These are phyloP conservation scores for Boletus mariae DNA, from an alignment of 1,284 basidiomycete species.

Conservation along the genomic window DNA sequence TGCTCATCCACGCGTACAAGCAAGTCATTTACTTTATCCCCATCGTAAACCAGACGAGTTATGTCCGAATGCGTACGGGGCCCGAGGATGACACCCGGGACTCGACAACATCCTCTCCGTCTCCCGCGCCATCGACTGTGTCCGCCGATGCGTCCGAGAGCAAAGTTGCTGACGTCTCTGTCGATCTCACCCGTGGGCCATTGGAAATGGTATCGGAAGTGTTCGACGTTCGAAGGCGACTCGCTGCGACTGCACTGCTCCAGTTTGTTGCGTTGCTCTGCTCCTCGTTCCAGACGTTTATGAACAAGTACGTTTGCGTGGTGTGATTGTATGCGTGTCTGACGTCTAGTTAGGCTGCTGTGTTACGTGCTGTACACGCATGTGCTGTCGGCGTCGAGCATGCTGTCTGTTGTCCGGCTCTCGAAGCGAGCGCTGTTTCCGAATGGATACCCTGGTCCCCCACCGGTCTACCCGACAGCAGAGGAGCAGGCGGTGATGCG, in stretches of 20 bases:
- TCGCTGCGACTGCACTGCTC: constrained; percentile 42
- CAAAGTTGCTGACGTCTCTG: constrained; percentile 2
- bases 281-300: constrained; percentile 41
- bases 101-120: constrained; percentile 16
- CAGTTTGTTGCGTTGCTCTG: constrained; percentile 38
- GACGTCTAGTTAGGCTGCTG: constrained; percentile 46
- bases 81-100: constrained; percentile 1
- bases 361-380: constrained; percentile 56
- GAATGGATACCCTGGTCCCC: constrained; percentile 70
- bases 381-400: constrained; percentile 53
- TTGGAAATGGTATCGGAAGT: constrained; percentile 49
- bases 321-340: neutral
- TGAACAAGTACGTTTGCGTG: constrained; percentile 44
- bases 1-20: constrained; percentile 66
- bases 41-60: constrained; percentile 51
- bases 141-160: constrained; percentile 12
- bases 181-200: constrained; percentile 31
- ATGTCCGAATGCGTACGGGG: constrained; percentile 9
- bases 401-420: constrained; percentile 42
- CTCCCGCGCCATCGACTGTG: constrained; percentile 11
- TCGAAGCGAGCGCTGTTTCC: constrained; percentile 72
- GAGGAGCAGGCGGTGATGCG: constrained; percentile 66
- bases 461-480: constrained; percentile 61
- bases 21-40: constrained; percentile 60
- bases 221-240: constrained; percentile 43